These are phyloP conservation scores for Xylaria sp. DNA, from an alignment of 2,329 filamentous ascomycete genomes.

Conservation along the genomic window DNA sequence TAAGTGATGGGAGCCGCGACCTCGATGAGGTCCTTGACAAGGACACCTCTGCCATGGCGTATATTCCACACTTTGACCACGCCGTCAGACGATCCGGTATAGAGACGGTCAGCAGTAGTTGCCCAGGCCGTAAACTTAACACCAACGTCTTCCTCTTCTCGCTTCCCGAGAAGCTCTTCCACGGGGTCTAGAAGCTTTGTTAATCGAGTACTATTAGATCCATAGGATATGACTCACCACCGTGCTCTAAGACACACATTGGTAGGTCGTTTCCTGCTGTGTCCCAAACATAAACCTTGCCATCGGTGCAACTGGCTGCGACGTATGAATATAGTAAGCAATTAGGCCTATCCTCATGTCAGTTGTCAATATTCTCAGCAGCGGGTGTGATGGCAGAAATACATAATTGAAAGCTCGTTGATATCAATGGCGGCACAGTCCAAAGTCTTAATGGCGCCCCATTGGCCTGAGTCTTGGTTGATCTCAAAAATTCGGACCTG, in stretches of 20 bases:
- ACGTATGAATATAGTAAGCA: slow-evolving; percentile 62
- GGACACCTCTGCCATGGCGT: slow-evolving; percentile 54
- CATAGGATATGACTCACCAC: slow-evolving; percentile 54
- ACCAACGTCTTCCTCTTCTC: slow-evolving; percentile 67
- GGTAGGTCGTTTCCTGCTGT: slow-evolving; percentile 65
- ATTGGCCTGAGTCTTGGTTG: slow-evolving; percentile 49
- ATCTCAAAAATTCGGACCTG: slow-evolving; percentile 66
- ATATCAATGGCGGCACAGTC: slow-evolving; percentile 70
- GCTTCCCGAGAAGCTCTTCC: slow-evolving; percentile 55
- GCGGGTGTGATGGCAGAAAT: slow-evolving; percentile 42
- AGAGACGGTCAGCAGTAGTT: slow-evolving; percentile 64
- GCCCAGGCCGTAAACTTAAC: slow-evolving; percentile 74
- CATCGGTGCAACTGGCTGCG: slow-evolving; percentile 70
- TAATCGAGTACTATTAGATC: slow-evolving; percentile 9
- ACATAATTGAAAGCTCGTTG: slow-evolving; percentile 67
- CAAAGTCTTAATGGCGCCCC: slow-evolving; percentile 62
- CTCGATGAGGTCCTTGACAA: slow-evolving; percentile 64
- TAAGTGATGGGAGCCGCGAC: slow-evolving; percentile 66
- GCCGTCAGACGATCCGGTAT: slow-evolving; percentile 72
- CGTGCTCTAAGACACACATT: slow-evolving; percentile 66
- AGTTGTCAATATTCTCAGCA: neutral
- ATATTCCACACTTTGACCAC: slow-evolving; percentile 72
- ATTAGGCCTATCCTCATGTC: slow-evolving; percentile 58
- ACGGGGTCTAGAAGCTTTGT: slow-evolving; percentile 42
- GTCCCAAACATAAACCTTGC: slow-evolving; percentile 72